phyloP scores from a whole-genome alignment of 2,329 filamentous ascomycete genomes.

The Trichoderma brevicompactum region DNA sequence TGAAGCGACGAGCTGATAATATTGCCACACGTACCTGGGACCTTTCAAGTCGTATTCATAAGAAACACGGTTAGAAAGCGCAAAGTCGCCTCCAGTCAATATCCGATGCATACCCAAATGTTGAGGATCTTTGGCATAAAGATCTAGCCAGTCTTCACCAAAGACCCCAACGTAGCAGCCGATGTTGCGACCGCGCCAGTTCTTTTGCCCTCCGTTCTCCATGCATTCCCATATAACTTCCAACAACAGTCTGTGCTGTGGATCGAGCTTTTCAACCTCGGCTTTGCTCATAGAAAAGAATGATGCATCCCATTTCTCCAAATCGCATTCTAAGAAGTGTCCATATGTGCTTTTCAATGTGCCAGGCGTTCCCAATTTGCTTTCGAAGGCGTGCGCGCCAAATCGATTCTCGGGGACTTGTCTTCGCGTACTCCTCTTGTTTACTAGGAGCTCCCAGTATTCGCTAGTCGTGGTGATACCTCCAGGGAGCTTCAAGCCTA shows the following conservation, averaged over 20 bases:
- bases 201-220: slow-evolving; percentile 36
- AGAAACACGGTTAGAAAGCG: slow-evolving; percentile 41
- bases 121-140: slow-evolving; percentile 33
- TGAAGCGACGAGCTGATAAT: background rate
- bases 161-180: slow-evolving; percentile 40
- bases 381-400: slow-evolving; percentile 34
- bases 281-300: slow-evolving; percentile 40
- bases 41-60: slow-evolving; percentile 43
- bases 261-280: slow-evolving; percentile 40
- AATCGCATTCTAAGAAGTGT: slow-evolving; percentile 37
- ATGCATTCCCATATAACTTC: slow-evolving; percentile 39
- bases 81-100: slow-evolving; percentile 35
- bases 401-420: slow-evolving; percentile 38
- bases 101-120: slow-evolving; percentile 33
- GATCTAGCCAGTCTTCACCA: slow-evolving; percentile 38
- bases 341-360: slow-evolving; percentile 32
- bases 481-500: slow-evolving; percentile 42
- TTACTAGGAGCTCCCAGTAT: slow-evolving; percentile 42
- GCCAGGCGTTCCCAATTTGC: slow-evolving; percentile 21
- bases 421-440: slow-evolving; percentile 31
- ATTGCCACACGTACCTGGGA: slow-evolving; percentile 36
- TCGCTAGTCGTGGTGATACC: slow-evolving; percentile 34
- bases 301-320: slow-evolving; percentile 38
- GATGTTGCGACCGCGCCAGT: slow-evolving; percentile 36
- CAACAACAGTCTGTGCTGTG: slow-evolving; percentile 37